phyloP scores from a whole-genome alignment of 2,329 filamentous ascomycete species.

The Penicillium rolfsii region DNA sequence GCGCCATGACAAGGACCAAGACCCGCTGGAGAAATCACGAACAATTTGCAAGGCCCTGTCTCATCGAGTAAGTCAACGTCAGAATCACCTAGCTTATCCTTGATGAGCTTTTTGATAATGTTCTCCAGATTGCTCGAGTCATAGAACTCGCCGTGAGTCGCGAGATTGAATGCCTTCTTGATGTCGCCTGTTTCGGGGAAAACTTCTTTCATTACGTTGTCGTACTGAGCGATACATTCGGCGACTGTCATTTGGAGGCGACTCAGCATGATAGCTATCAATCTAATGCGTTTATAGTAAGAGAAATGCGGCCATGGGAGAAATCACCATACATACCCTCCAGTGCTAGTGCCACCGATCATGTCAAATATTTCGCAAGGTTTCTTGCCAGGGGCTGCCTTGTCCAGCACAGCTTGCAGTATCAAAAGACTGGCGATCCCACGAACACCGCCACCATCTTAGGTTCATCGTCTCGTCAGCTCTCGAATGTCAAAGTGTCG shows the following conservation, averaged over 20 bases:
- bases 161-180: slow-evolving; percentile 2
- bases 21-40: not conserved
- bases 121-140: slow-evolving; percentile 20
- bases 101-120: slow-evolving; percentile 33
- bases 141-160: slow-evolving; percentile 1
- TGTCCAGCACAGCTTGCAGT: slow-evolving; percentile 91
- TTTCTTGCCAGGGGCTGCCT: slow-evolving; percentile 64
- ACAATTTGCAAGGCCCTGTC: slow-evolving; percentile 1
- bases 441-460: slow-evolving; percentile 85
- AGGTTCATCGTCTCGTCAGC: not conserved
- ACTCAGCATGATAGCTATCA: slow-evolving; percentile 89
- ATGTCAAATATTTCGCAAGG: slow-evolving; percentile 17
- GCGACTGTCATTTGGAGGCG: slow-evolving; percentile 81
- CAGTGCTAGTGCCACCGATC: slow-evolving; percentile 5
- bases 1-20: too few relatives aligned
- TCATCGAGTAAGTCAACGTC: not conserved
- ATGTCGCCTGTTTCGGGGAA: slow-evolving; percentile 8
- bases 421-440: slow-evolving; percentile 94
- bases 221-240: slow-evolving; percentile 49
- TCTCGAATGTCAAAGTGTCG: not conserved
- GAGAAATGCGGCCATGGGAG: too few relatives aligned
- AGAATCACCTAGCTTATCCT: not conserved
- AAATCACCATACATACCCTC: not conserved
- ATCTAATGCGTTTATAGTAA: slow-evolving; percentile 19
- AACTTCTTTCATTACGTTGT: slow-evolving; percentile 8